Percentiles rank a stretch among this genome's conserved stretches.
Conservation (phyloP, 805 yeast species). For the Naumovozyma castellii region DNA sequence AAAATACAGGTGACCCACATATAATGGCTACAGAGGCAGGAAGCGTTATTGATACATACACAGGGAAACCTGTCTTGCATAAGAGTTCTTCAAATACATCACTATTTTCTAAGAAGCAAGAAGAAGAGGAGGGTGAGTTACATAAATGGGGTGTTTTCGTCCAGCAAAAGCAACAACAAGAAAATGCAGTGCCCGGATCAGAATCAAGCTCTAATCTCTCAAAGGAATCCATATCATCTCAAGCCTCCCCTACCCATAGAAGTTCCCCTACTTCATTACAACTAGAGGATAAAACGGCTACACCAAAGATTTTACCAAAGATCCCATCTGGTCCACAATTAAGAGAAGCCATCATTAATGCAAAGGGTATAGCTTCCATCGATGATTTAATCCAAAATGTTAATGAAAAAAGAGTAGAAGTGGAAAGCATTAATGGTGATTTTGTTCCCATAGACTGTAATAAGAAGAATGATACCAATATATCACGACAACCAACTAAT, state of each 20-base stretch:
- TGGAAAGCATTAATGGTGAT: conserved; percentile 39
- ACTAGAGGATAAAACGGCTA: background rate
- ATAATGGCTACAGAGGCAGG: conserved; percentile 61
- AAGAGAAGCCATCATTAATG: conserved; percentile 51
- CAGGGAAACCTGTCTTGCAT: conserved; percentile 58
- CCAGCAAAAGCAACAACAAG: conserved; percentile 44
- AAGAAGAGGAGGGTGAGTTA: conserved; percentile 86
- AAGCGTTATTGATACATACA: conserved; percentile 50
- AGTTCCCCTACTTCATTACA: background rate
- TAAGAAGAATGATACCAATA: too few species aligned
- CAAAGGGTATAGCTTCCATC: conserved; percentile 66
- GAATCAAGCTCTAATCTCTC: background rate
- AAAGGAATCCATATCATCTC: background rate
- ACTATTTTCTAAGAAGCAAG: conserved; percentile 63
- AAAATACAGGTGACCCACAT: conserved; percentile 38
- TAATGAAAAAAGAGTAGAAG: conserved; percentile 41
- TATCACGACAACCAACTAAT: background rate
- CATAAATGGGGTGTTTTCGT: conserved; percentile 80
- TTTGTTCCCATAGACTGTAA: background rate
- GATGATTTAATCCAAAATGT: conserved; percentile 59
- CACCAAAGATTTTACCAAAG: conserved; percentile 25
- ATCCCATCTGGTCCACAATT: conserved; percentile 40
- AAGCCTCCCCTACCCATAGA: background rate
- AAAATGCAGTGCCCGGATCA: conserved; percentile 12
- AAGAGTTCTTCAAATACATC: conserved; percentile 58